Evolutionary conservation across 2,329 filamentous ascomycete species (phyloP).

Genomic region (Pseudogymnoascus sp.): DNA sequence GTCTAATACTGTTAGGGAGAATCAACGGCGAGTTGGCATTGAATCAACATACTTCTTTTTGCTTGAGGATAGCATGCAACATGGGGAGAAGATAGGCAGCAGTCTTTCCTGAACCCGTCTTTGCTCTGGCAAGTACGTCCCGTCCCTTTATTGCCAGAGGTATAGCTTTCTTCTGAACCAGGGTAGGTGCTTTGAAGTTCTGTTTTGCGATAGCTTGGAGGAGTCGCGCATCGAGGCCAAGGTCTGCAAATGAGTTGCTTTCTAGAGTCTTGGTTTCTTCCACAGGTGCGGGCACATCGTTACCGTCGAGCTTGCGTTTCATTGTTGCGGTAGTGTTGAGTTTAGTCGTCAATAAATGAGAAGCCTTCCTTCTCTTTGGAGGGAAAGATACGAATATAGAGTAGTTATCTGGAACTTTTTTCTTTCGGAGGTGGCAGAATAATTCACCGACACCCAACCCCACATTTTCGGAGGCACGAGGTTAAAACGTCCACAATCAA

Average conservation of each 20-base stretch:
- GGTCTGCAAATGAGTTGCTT: constrained; percentile 54
- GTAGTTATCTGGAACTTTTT: constrained; percentile 9
- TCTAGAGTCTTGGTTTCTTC: constrained; percentile 24
- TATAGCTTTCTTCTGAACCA: constrained; percentile 79
- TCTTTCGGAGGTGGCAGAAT: constrained; percentile 6
- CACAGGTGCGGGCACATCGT: constrained; percentile 38
- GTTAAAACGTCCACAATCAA: background rate
- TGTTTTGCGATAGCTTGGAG: constrained; percentile 79
- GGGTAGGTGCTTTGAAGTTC: constrained; percentile 78
- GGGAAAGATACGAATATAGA: constrained; percentile 9
- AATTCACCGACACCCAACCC: background rate
- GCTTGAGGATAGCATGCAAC: constrained; percentile 73
- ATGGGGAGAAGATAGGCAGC: constrained; percentile 89
- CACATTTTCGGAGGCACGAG: background rate
- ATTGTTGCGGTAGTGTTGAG: constrained; percentile 29
- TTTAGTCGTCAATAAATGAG: constrained; percentile 9
- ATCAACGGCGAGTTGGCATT: background rate
- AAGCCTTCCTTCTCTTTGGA: constrained; percentile 11
- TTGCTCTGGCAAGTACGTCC: constrained; percentile 84
- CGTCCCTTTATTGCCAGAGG: constrained; percentile 79
- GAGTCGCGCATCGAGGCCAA: constrained; percentile 76
- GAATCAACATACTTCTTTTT: constrained; percentile 50
- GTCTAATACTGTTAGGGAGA: constrained; percentile 31
- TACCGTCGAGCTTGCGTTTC: constrained; percentile 55
- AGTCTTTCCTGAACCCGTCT: constrained; percentile 94